phyloP scores from a whole-genome alignment of 306 rosid species.

The Medicago arabica region DNA sequence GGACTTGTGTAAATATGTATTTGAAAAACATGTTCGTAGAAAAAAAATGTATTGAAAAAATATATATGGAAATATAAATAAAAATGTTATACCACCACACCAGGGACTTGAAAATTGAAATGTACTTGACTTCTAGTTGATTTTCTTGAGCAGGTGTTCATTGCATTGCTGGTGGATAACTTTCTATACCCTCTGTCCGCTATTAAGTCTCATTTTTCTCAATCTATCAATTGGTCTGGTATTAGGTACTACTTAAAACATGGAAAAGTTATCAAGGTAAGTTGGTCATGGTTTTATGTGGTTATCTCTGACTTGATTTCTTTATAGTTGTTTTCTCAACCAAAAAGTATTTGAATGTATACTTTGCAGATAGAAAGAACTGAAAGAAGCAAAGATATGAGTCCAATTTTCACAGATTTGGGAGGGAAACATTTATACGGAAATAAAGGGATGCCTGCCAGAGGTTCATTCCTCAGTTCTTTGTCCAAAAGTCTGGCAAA shows the following conservation, averaged over 20 bases:
- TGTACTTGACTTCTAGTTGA: constrained; percentile 37
- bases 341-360: constrained; percentile 24
- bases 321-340: constrained; percentile 34
- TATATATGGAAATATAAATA: neutral
- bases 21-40: too few relatives aligned
- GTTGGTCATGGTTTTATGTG: constrained; percentile 37
- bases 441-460: constrained; percentile 83
- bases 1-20: constrained; percentile 6
- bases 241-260: constrained; percentile 81
- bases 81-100: constrained; percentile 32
- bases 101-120: constrained; percentile 34
- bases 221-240: constrained; percentile 98
- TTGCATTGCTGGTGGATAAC: constrained; percentile 90
- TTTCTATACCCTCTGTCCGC: constrained; percentile 93
- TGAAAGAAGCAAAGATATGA: constrained; percentile 80
- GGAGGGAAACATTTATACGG: constrained; percentile 94
- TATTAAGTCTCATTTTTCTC: constrained; percentile 86
- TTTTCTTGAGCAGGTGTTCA: constrained; percentile 73
- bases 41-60: neutral
- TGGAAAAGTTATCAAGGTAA: constrained; percentile 88
- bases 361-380: constrained; percentile 81
- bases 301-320: constrained; percentile 20
- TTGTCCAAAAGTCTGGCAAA: constrained; percentile 83
- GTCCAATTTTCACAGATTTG: constrained; percentile 85
- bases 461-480: constrained; percentile 73